Evolutionary conservation across 2,329 filamentous ascomycete genomes (phyloP), one percentile per base, ranked within the genome.

Genomic region (Simplicillium aogashimaense): DNA sequence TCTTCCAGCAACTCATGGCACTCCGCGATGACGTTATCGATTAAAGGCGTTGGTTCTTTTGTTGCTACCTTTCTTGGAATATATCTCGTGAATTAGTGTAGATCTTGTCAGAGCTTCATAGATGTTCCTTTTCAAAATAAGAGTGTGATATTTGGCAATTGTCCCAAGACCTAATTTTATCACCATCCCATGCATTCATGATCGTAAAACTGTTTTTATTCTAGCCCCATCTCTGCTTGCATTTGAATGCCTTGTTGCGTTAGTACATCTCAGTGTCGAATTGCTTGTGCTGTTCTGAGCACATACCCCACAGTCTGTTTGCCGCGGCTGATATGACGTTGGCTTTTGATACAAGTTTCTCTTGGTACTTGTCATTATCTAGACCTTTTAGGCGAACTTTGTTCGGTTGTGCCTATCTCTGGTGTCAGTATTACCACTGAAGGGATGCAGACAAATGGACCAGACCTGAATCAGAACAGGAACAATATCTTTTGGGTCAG

Each of bases 1-100:
- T 95, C 14, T 66, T 95, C 52, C 76, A 75, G 50, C 75, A 83
- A 51, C 65, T 95, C 3, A 92, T 94, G 56, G 76, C 71, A 38
- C 59, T 95, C 55, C 75, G 87, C 48, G 87, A 95, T 44, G 74
- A 80, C 49, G 64, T 65, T 3, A 67, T 80, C 29, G 74, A 81
- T 50, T 81, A 54, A 51, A 30, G 6, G 20, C 28, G 10, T 25
- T 9, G 20, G 5, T 12, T 15, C 30, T 32, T 7, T 32, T 7
- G 5, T 25, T 25, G 9, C 5, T 25, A 9, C 9, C 20, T 25
- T 9, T 25, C 20, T 25, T 9, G 20, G 6, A 25, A 25, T 25
- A 25, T 25, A 25, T 9, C 6, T 25, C 9, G 9, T 6, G 20
- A 25, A 25, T 25, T 25, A 25, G 20, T 5, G 5, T 25, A 25